phyloP scores from a whole-genome alignment of 1,284 basidiomycete genomes.

The Leccinum fuscescens region DNA sequence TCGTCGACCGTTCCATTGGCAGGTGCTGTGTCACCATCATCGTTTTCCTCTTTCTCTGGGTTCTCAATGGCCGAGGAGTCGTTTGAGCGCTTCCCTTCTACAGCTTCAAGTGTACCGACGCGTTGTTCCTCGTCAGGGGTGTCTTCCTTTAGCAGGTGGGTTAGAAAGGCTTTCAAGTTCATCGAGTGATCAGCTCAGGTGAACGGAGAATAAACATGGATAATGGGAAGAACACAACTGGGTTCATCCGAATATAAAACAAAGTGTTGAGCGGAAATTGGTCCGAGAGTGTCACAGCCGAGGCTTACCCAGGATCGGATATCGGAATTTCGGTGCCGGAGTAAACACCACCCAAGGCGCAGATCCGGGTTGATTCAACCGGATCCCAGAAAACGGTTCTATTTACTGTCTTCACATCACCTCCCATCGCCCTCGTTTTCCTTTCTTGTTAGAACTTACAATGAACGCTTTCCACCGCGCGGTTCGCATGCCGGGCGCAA shows the following conservation, averaged over 20 bases:
- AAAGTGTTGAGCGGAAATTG: background rate
- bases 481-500: background rate
- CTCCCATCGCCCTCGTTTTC: background rate
- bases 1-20: background rate
- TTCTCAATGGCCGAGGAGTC: background rate
- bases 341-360: background rate
- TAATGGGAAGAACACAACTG: background rate
- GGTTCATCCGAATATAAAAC: background rate
- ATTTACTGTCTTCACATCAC: background rate
- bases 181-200: slow-evolving; percentile 7
- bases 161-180: slow-evolving; percentile 14
- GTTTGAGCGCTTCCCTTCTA: background rate
- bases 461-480: background rate
- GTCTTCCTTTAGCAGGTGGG: slow-evolving; percentile 6
- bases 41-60: slow-evolving; percentile 3
- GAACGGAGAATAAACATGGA: slow-evolving; percentile 11
- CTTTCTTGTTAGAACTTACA: background rate
- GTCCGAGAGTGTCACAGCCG: background rate
- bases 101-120: background rate
- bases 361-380: background rate
- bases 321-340: background rate
- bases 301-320: background rate
- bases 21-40: background rate
- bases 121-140: slow-evolving; percentile 20
- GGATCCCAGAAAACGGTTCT: background rate